phyloP scores from a whole-genome alignment of 352 stramenopile genomes.

The Globisporangium cederbergense region DNA sequence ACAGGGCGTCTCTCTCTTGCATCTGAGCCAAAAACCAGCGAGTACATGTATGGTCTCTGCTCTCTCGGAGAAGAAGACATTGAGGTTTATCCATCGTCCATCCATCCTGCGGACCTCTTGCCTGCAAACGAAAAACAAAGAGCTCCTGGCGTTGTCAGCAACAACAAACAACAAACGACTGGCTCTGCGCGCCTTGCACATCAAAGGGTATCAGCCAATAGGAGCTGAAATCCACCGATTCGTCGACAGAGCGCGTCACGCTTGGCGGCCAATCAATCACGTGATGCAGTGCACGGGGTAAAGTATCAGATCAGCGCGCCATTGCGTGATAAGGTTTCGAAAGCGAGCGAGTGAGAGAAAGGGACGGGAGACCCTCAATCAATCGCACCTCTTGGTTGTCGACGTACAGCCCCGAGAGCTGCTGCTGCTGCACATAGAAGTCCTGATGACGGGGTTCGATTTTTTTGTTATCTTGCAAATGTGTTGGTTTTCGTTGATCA shows the following conservation, averaged over 20 bases:
- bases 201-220: slow-evolving; percentile 7
- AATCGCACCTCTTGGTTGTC: slow-evolving; percentile 5
- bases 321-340: not conserved
- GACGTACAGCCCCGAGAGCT: not conserved
- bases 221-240: not conserved
- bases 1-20: not conserved
- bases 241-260: slow-evolving; percentile 13
- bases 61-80: not conserved
- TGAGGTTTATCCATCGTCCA: not conserved
- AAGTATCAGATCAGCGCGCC: slow-evolving; percentile 10
- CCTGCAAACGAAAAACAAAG: slow-evolving; percentile 6
- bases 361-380: not conserved
- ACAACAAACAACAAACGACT: slow-evolving; percentile 3
- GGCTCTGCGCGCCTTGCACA: slow-evolving; percentile 7
- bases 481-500: no score
- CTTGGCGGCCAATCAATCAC: not conserved
- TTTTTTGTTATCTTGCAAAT: no score
- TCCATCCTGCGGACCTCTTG: slow-evolving; percentile 2
- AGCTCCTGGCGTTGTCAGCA: not conserved
- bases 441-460: not conserved
- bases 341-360: not conserved
- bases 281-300: not conserved
- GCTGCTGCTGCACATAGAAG: not conserved
- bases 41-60: not conserved
- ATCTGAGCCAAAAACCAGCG: not conserved